Conservation (phyloP, 1,284 basidiomycete genomes). For the Ustilago esculenta region DNA sequence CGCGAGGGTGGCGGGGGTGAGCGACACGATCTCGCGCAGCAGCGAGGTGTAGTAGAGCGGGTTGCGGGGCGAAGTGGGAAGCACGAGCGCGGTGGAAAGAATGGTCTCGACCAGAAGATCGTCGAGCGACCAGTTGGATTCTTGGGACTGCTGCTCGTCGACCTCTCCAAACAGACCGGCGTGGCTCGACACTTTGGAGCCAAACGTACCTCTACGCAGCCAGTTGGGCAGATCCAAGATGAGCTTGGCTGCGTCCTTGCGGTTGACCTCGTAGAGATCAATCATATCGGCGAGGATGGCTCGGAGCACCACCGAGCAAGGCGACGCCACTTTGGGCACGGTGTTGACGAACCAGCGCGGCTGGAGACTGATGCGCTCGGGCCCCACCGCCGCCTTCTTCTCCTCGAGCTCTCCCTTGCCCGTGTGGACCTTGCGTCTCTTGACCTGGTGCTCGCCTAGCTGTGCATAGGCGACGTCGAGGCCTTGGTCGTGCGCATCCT, state of each 20-base stretch:
- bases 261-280: slow-evolving; percentile 93
- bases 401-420: slow-evolving; percentile 58
- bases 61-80: slow-evolving; percentile 81
- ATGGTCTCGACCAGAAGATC: slow-evolving; percentile 71
- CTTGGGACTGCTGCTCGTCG: slow-evolving; percentile 61
- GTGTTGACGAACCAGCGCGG: slow-evolving; percentile 59
- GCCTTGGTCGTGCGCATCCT: slow-evolving; percentile 58
- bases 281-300: slow-evolving; percentile 82
- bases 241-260: slow-evolving; percentile 89
- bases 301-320: slow-evolving; percentile 82
- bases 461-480: slow-evolving; percentile 33
- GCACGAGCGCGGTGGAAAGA: slow-evolving; percentile 78
- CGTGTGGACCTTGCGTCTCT: slow-evolving; percentile 41
- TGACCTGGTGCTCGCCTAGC: slow-evolving; percentile 34
- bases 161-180: slow-evolving; percentile 59
- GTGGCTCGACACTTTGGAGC: slow-evolving; percentile 39
- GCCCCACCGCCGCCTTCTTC: slow-evolving; percentile 54
- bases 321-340: slow-evolving; percentile 78
- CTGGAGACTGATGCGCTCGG: slow-evolving; percentile 37
- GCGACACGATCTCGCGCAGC: slow-evolving; percentile 91
- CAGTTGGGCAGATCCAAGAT: slow-evolving; percentile 88
- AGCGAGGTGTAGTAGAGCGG: slow-evolving; percentile 83
- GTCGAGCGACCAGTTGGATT: slow-evolving; percentile 57
- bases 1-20: slow-evolving; percentile 88
- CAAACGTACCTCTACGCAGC: slow-evolving; percentile 79